Evolutionary conservation across 345 rosid species (phyloP).

Genomic region (Bretschneidera sinensis): DNA sequence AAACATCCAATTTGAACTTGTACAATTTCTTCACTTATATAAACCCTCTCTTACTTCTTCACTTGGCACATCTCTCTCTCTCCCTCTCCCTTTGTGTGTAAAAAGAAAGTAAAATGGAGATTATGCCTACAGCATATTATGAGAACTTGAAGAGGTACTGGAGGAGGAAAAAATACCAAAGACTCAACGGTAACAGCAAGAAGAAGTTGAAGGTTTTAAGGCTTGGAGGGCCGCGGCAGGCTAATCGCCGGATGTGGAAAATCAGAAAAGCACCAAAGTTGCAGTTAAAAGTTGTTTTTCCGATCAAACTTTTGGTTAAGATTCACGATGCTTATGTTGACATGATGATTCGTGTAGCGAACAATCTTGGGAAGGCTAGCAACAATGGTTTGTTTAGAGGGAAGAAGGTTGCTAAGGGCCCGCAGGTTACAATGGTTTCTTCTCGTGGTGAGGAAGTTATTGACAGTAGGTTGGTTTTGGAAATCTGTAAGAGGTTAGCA

Average conservation of each 20-base stretch:
- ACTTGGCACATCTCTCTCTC: neutral
- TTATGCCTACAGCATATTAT: slow-evolving; percentile 9
- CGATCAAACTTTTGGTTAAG: slow-evolving; percentile 25
- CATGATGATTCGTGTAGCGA: slow-evolving; percentile 26
- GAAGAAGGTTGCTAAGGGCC: slow-evolving; percentile 21
- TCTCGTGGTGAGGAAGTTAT: slow-evolving; percentile 31
- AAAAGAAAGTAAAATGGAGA: slow-evolving; percentile 18
- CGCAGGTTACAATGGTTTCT: slow-evolving; percentile 13
- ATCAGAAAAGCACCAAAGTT: neutral
- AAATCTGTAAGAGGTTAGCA: slow-evolving; percentile 32
- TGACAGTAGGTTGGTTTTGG: slow-evolving; percentile 23
- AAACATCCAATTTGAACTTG: neutral
- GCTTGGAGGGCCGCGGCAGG: slow-evolving; percentile 20
- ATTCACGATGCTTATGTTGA: slow-evolving; percentile 31
- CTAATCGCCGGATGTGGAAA: neutral
- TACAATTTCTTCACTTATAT: neutral
- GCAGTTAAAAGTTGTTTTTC: slow-evolving; percentile 17
- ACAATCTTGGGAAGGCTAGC: slow-evolving; percentile 14
- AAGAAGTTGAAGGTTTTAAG: slow-evolving; percentile 30
- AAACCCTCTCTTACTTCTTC: neutral
- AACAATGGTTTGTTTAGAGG: slow-evolving; percentile 13
- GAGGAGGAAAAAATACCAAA: slow-evolving; percentile 39
- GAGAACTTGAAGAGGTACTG: slow-evolving; percentile 37
- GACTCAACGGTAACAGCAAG: slow-evolving; percentile 8
- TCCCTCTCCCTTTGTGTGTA: neutral